Evolutionary conservation across 306 rosid genomes (phyloP).

Genomic region (Acacia confusa): DNA sequence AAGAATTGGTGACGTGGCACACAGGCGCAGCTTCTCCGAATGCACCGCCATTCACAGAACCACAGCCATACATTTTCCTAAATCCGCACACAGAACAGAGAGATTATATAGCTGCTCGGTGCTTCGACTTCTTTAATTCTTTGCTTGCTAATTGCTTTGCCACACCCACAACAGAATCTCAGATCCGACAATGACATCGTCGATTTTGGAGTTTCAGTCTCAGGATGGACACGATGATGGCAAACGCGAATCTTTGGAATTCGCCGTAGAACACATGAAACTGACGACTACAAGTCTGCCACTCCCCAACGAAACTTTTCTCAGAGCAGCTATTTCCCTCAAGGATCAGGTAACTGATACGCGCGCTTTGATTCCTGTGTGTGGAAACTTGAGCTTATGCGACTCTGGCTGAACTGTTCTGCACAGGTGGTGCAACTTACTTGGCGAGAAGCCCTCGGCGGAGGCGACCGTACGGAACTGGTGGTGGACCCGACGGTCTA

Average conservation of each 20-base stretch:
- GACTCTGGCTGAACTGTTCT: neutral
- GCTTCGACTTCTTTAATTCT: neutral
- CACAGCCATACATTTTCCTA: conserved; percentile 1
- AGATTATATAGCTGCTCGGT: neutral
- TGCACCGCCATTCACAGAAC: conserved; percentile 32
- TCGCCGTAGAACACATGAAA: conserved; percentile 28
- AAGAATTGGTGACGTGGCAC: conserved; percentile 23
- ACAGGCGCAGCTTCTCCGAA: neutral
- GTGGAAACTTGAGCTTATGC: neutral
- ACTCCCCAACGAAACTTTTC: conserved; percentile 47
- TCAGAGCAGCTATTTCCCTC: conserved; percentile 65
- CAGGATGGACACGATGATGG: conserved; percentile 37
- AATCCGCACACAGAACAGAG: neutral
- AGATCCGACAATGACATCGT: conserved; percentile 43
- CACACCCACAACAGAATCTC: neutral
- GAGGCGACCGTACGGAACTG: conserved; percentile 28
- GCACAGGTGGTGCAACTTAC: conserved; percentile 64
- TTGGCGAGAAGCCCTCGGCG: conserved; percentile 42
- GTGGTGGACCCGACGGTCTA: conserved; percentile 73
- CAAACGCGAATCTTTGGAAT: conserved; percentile 45
- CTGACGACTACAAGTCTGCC: conserved; percentile 36
- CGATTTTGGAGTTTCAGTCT: conserved; percentile 26
- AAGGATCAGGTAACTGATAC: conserved; percentile 59
- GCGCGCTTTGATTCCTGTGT: neutral
- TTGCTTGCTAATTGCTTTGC: neutral